Conservation (phyloP, 1,139 yeast species). For the Hyphopichia pseudoburtonii region DNA sequence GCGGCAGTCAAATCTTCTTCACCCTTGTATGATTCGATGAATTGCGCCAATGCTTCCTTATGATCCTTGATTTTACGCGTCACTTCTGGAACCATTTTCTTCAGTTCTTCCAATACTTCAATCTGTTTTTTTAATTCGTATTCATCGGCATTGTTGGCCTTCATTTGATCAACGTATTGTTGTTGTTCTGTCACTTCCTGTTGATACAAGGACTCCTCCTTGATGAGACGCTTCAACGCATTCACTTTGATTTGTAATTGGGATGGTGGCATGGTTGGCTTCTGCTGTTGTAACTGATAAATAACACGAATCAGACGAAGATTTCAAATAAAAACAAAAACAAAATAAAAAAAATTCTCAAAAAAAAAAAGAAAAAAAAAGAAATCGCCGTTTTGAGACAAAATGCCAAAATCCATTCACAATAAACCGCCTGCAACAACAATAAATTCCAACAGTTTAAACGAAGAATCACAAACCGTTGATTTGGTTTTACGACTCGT, state of each 20-base stretch:
- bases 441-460: not conserved
- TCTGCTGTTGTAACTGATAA: not conserved
- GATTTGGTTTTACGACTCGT: not conserved
- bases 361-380: too few relatives aligned
- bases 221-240: constrained; percentile 71
- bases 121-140: constrained; percentile 68
- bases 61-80: constrained; percentile 52
- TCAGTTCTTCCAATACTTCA: constrained; percentile 68
- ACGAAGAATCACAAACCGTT: not conserved
- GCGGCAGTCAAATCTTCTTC: constrained; percentile 51
- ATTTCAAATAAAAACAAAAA: too few relatives aligned
- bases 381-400: too few relatives aligned
- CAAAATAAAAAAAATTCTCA: too few relatives aligned
- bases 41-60: constrained; percentile 40
- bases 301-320: too few relatives aligned
- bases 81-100: constrained; percentile 66
- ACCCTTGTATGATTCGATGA: constrained; percentile 35
- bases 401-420: too few relatives aligned
- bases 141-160: constrained; percentile 51
- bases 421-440: too few relatives aligned
- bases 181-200: constrained; percentile 66
- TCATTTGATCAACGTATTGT: constrained; percentile 44
- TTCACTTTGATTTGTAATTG: constrained; percentile 72
- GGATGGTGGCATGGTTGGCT: constrained; percentile 68
- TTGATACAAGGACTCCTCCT: constrained; percentile 67